Evolutionary conservation across 305 asterid genomes (phyloP).

Genomic region (Solanum hybrid): DNA sequence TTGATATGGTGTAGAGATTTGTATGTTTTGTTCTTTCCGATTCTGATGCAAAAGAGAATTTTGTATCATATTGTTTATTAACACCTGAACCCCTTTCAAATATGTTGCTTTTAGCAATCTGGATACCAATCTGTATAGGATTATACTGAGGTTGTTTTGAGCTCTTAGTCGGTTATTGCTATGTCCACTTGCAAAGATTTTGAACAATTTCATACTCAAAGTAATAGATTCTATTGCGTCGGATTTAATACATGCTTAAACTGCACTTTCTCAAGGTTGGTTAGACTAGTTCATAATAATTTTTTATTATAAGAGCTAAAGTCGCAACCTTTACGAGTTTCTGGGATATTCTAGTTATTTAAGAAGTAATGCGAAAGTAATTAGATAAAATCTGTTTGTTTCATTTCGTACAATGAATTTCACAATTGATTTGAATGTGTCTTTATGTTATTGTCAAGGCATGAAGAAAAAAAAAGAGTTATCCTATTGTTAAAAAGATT

Average conservation of each 20-base stretch:
- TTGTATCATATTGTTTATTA: not conserved
- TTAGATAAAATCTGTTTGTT: not conserved
- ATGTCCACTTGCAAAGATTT: not conserved
- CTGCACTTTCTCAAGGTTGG: not conserved
- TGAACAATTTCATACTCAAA: not conserved
- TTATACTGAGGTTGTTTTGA: not conserved
- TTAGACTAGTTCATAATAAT: not conserved
- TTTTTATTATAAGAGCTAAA: not conserved
- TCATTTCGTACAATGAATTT: not conserved
- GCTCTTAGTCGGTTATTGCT: not conserved
- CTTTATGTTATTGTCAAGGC: not conserved
- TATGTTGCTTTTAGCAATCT: not conserved
- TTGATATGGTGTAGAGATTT: not conserved
- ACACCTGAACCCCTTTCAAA: not conserved
- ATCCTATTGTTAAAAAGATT: not conserved
- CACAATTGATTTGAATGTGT: not conserved
- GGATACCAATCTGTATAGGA: not conserved
- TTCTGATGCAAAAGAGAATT: not conserved
- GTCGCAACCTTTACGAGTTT: not conserved
- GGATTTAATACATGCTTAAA: not conserved
- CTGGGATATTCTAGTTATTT: not conserved
- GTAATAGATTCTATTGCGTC: not conserved
- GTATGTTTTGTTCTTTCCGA: not conserved
- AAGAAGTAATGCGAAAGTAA: not conserved
- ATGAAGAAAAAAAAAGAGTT: not conserved